phyloP scores from a whole-genome alignment of 2,329 filamentous ascomycete genomes.

The Furcasterigmium sp. region DNA sequence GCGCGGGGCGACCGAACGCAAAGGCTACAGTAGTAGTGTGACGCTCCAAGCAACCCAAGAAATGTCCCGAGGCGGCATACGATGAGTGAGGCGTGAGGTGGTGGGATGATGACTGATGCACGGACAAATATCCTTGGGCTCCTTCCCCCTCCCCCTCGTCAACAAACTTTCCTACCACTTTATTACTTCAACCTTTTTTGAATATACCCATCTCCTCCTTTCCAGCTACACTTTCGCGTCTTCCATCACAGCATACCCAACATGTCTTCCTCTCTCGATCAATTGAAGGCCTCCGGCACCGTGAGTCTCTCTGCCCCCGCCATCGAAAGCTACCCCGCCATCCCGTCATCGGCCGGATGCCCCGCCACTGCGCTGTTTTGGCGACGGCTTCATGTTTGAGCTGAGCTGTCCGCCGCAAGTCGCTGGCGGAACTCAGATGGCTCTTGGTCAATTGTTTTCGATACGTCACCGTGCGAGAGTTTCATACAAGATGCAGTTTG shows the following conservation, averaged over 20 bases:
- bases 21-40: too few species aligned
- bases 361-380: constrained; percentile 7
- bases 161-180: too few species aligned
- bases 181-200: too few species aligned
- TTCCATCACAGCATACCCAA: constrained; percentile 10
- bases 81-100: too few species aligned
- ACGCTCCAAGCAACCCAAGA: too few species aligned
- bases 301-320: constrained; percentile 51
- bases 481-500: constrained; percentile 4
- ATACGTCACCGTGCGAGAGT: too few species aligned
- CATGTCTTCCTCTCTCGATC: constrained; percentile 90
- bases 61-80: too few species aligned
- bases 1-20: too few species aligned
- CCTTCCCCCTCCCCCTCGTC: too few species aligned
- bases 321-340: constrained; percentile 4
- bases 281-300: constrained; percentile 95
- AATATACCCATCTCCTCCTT: constrained; percentile 1
- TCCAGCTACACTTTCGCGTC: neutral
- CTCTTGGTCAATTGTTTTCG: too few species aligned
- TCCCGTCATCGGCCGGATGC: constrained; percentile 22
- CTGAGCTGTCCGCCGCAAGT: neutral
- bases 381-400: neutral
- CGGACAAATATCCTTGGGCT: too few species aligned
- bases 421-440: neutral
- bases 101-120: too few species aligned